Base-by-base conservation (phyloP, 768 basidiomycete species). In the Mycena belliarum region DNA sequence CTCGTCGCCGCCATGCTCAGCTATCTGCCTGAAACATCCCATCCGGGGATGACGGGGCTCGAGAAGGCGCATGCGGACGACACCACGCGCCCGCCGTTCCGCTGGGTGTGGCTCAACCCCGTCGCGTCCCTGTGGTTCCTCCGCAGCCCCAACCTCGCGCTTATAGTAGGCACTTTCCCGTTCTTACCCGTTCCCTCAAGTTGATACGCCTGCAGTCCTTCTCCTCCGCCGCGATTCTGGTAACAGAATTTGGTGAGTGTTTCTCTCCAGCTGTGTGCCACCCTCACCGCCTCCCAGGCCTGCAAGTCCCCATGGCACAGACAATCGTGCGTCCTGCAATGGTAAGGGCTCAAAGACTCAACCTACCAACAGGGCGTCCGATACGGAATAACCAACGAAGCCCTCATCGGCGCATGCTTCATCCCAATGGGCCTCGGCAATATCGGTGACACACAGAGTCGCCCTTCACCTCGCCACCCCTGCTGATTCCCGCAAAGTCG, bases 1-100 rank as follows among this genome's bases (percentile, higher is more conserved):
- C 71, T 75, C 2, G 73, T 82, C 33, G 8, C 78, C 7, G 58
- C 72, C 6, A 73, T 88, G 29, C 47, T 66, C 1, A 40, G 79
- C 4, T 77, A 76, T 50, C 77, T 88, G n/a, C 88, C 87, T 0
- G 88, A 90, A 63, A 89, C 88, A 3, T 82, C 79, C 48, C 84
- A 86, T 63, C 87, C 88, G 1, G 79, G 83, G 8, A 65, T 78
- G 1, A 73, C 79, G 37, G 82, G 85, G 0, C 72, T 86, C 2
- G 85, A 86, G 51, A 12, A 6, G 12, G 29, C 29, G 29, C 29
- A 12, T 12, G 82, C 82, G 57, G 38, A 71, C 15, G 61, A 2
- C 63, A 47, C 23, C 6, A 47, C 16, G 18, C 20, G 18, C 16
- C 45, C 38, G 3, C 38, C 28, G 18, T 58, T 58, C 43, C 57